Conservation (phyloP, 2,329 filamentous ascomycete genomes). For the Diaporthe caulivora region DNA sequence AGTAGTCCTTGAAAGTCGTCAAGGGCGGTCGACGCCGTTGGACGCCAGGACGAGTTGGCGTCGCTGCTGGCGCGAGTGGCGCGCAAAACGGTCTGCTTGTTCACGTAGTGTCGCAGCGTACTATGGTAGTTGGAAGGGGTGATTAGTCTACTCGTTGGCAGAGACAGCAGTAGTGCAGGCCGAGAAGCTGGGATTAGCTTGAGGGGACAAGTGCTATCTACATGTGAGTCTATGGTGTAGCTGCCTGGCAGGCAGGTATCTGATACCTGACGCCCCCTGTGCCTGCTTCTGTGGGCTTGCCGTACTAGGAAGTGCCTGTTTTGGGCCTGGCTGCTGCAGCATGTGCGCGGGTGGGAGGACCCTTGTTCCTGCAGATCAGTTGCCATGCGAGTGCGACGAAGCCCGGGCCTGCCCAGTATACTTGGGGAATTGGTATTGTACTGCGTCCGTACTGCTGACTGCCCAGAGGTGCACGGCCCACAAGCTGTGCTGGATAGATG, state of each 20-base stretch:
- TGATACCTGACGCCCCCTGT: neutral
- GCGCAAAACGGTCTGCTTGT: slow-evolving; percentile 28
- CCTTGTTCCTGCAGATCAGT: slow-evolving; percentile 14
- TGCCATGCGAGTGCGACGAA: neutral
- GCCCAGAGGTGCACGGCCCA: slow-evolving; percentile 6
- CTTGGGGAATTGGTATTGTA: no score
- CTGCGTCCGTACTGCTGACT: no score
- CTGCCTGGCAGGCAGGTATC: neutral
- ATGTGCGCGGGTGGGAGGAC: neutral
- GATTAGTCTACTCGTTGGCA: no score
- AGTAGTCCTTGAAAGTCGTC: neutral
- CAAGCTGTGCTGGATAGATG: slow-evolving; percentile 16
- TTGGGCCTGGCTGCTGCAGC: slow-evolving; percentile 4
- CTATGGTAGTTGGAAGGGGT: neutral
- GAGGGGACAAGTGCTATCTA: neutral
- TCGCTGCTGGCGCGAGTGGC: slow-evolving; percentile 25
- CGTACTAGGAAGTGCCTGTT: neutral
- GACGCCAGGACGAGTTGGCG: slow-evolving; percentile 7
- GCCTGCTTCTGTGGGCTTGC: neutral
- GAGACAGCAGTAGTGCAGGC: no score
- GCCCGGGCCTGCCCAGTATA: neutral
- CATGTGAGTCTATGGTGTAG: neutral
- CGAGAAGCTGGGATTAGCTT: neutral
- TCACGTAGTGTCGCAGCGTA: neutral
- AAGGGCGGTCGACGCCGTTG: slow-evolving; percentile 8